Evolutionary conservation across 345 rosid species (phyloP).

Genomic region (Theobroma cacao): DNA sequence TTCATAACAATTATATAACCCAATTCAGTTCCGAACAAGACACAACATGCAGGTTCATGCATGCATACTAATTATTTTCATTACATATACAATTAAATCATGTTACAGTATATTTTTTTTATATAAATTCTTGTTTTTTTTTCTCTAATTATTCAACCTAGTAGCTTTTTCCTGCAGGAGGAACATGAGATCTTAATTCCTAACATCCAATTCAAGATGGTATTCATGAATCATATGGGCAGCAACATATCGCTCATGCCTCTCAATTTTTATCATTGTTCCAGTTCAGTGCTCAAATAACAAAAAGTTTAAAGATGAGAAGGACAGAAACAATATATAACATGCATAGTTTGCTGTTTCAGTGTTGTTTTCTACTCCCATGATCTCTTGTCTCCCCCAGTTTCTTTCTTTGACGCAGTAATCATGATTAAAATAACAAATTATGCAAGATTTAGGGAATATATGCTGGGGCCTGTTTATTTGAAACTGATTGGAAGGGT

Average conservation of each 20-base stretch:
- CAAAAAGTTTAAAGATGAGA: neutral
- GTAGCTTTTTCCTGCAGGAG: too few relatives aligned
- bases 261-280: neutral
- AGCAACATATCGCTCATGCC: neutral
- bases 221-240: neutral
- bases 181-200: neutral
- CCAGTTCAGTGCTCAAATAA: neutral
- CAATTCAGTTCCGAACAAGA: neutral
- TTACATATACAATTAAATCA: neutral
- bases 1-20: neutral
- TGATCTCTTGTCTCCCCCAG: conserved; percentile 48
- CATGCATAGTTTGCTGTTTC: neutral
- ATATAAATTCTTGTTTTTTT: neutral
- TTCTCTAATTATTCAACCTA: neutral
- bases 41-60: neutral
- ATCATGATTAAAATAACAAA: conserved; percentile 26
- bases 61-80: neutral
- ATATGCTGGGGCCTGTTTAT: conserved; percentile 39
- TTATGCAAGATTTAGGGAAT: conserved; percentile 41
- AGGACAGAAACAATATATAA: neutral
- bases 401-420: conserved; percentile 29
- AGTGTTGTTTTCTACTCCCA: conserved; percentile 21
- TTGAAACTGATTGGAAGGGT: conserved; percentile 15
- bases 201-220: neutral
- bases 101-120: neutral